Percentiles rank a stretch among this genome's conserved stretches.
Conservation (phyloP, 305 asterid genomes). For the Coffea humblotiana region DNA sequence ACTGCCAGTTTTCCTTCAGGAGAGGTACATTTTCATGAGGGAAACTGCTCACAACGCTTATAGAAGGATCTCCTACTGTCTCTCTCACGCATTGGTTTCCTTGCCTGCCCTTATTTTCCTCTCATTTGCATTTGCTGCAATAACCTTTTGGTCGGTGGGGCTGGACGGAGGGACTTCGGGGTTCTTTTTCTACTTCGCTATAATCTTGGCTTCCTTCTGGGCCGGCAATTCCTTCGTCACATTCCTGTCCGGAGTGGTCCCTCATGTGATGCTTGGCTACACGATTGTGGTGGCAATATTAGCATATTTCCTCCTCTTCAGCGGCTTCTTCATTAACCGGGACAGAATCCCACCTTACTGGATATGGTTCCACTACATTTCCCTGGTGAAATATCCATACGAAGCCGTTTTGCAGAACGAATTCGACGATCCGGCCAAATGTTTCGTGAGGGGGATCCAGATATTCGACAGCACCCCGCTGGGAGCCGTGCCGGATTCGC, state of each 20-base stretch:
- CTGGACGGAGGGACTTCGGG: conserved; percentile 52
- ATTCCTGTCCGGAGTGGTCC: conserved; percentile 73
- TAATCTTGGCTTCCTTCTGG: conserved; percentile 76
- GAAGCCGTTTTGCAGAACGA: conserved; percentile 47
- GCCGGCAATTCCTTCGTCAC: conserved; percentile 82
- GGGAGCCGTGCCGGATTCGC: conserved; percentile 26
- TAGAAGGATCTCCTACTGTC: conserved; percentile 63
- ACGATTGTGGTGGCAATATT: conserved; percentile 67
- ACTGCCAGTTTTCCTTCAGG: conserved; percentile 73
- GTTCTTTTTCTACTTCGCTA: conserved; percentile 59
- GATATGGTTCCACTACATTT: conserved; percentile 86
- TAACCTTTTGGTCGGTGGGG: conserved; percentile 82
- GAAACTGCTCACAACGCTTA: conserved; percentile 80
- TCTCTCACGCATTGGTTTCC: conserved; percentile 65
- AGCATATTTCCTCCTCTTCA: conserved; percentile 71
- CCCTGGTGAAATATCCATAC: conserved; percentile 69
- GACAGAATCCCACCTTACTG: conserved; percentile 76
- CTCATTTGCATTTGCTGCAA: conserved; percentile 58
- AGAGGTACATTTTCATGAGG: conserved; percentile 76
- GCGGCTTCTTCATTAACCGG: conserved; percentile 75
- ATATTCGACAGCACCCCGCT: conserved; percentile 46
- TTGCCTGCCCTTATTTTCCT: conserved; percentile 57
- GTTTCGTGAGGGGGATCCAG: conserved; percentile 42
- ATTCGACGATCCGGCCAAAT: conserved; percentile 37
- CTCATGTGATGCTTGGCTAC: conserved; percentile 84